Evolutionary conservation across 2,329 filamentous ascomycete species (phyloP).

Genomic region (Fusarium euwallaceae): DNA sequence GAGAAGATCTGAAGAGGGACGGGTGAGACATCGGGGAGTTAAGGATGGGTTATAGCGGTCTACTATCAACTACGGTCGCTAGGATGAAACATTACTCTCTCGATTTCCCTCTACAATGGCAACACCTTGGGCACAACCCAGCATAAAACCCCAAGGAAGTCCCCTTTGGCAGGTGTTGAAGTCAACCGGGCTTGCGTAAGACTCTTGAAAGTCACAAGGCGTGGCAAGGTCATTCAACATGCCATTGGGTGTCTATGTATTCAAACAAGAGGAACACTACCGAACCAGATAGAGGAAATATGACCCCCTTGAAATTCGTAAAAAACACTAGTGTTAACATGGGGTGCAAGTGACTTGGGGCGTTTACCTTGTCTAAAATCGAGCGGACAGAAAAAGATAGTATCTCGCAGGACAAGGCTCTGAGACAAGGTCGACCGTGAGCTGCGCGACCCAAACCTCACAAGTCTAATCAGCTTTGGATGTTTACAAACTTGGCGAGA

Average conservation of each 20-base stretch:
- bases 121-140: neutral
- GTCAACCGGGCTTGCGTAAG: neutral
- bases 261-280: neutral
- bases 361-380: neutral
- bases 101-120: neutral
- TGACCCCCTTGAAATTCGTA: neutral
- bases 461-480: neutral
- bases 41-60: neutral
- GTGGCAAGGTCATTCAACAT: conserved; percentile 10
- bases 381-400: neutral
- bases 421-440: neutral
- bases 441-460: neutral
- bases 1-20: neutral
- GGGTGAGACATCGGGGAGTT: neutral
- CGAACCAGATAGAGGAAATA: neutral
- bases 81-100: neutral
- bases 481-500: neutral
- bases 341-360: neutral
- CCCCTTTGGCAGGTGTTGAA: neutral
- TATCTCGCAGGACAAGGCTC: neutral
- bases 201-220: neutral
- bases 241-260: neutral
- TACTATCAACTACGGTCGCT: neutral
- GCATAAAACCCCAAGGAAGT: neutral
- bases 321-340: neutral